Base-by-base conservation (phyloP, 768 basidiomycete genomes). In the Serendipita vermifera region DNA sequence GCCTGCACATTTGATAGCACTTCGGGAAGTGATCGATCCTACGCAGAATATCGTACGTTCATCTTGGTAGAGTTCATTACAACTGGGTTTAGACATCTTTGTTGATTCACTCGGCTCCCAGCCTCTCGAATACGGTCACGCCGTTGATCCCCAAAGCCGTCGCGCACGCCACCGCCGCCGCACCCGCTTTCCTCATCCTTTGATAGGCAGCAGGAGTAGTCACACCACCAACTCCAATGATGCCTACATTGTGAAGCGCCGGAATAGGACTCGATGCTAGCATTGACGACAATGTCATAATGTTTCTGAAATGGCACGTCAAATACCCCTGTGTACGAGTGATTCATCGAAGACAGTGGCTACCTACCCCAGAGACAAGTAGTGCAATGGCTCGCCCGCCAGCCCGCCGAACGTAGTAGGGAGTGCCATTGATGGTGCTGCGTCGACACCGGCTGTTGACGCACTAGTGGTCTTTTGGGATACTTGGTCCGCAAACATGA, bases 221-320 rank as follows among this genome's bases (percentile, higher is more conserved):
- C 15, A 89, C 86, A 3, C 89, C 89, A 1, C 90, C 89, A n/a
- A 84, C 82, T 2, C 88, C 90, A 41, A 92, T 77, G 55, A 91
- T 71, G 51, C 71, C 70, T 55, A 89, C 76, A 2, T 69, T 62
- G 27, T 65, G 66, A 35, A 87, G 62, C 0, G 71, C 72, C 2
- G 66, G 60, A 58, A 73, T 72, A 51, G 61, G 55, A 26, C 71
- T 71, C 43, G 66, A 65, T 33, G 69, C 65, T 51, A 89, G 69
- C 39, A 87, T 65, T 36, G 67, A 68, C 13, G 74, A 65, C 64
- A 90, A 82, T 15, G 77, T 72, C 62, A 60, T 55, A 3, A 70
- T 62, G 55, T 70, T 70, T 15, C 68, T 69, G 57, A 4, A 15
- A 33, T 17, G 17, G 26, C 17, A 20, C 11, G 15, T 9, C 15